phyloP scores from a whole-genome alignment of 306 rosid species.

The Glycine latifolia region DNA sequence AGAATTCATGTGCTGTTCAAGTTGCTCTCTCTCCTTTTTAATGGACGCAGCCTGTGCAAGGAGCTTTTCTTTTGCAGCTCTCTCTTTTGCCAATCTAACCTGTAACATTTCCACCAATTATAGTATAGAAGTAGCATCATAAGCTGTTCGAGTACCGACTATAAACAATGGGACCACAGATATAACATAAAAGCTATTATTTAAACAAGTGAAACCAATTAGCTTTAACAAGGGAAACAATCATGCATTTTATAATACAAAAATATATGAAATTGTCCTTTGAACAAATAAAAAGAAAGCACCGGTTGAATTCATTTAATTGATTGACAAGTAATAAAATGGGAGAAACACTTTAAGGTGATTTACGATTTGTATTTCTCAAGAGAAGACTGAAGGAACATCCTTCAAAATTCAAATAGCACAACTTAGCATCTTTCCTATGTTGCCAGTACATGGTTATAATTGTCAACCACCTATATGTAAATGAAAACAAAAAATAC shows the following conservation, averaged over 20 bases:
- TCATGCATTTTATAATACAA: conserved; percentile 5
- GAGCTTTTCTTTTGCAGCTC: conserved; percentile 54
- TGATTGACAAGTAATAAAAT: conserved; percentile 23
- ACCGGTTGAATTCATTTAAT: conserved; percentile 26
- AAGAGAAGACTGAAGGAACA: conserved; percentile 11
- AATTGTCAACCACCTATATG: conserved; percentile 16
- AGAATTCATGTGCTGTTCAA: conserved; percentile 48
- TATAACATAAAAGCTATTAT: conserved; percentile 18
- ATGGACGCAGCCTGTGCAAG: conserved; percentile 57
- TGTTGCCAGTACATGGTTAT: conserved; percentile 5
- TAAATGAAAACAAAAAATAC: background rate
- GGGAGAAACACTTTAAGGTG: background rate
- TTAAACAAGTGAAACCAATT: background rate
- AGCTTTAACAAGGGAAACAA: background rate
- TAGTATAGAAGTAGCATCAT: conserved; percentile 22
- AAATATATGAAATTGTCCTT: background rate
- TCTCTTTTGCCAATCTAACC: conserved; percentile 60
- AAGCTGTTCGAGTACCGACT: conserved; percentile 13
- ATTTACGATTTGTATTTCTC: background rate
- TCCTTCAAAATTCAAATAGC: conserved; percentile 26
- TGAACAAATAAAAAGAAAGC: background rate
- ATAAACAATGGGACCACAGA: conserved; percentile 34
- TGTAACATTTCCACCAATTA: conserved; percentile 46
- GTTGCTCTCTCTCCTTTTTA: conserved; percentile 59
- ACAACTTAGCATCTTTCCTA: conserved; percentile 1